Evolutionary conservation across 1,284 basidiomycete species (phyloP).

Genomic region (Puccinia horiana): DNA sequence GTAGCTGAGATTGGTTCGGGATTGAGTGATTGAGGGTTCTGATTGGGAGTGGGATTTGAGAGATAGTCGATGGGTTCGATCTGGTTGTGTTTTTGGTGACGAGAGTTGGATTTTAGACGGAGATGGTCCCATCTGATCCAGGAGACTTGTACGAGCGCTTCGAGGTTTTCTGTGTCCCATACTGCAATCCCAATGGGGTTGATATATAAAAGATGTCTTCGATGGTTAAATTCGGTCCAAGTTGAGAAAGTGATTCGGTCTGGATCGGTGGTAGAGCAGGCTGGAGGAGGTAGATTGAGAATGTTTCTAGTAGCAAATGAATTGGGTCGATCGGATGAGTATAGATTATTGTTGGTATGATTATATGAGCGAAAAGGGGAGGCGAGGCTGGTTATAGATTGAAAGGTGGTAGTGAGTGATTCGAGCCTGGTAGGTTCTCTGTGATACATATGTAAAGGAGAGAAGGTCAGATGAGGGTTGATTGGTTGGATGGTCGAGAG

Average conservation of each 20-base stretch:
- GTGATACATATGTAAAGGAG: neutral
- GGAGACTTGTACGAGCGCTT: slow-evolving; percentile 16
- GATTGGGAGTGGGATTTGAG: neutral
- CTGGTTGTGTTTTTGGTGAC: neutral
- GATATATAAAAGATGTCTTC: slow-evolving; percentile 2
- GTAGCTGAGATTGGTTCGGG: slow-evolving; percentile 39
- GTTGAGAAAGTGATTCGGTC: slow-evolving; percentile 22
- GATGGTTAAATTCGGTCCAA: slow-evolving; percentile 33
- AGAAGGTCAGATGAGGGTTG: neutral
- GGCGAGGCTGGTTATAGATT: slow-evolving; percentile 10
- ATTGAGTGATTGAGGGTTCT: neutral
- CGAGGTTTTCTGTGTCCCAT: slow-evolving; percentile 45
- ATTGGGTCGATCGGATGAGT: neutral
- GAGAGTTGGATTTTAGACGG: neutral
- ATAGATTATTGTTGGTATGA: neutral
- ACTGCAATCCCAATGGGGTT: slow-evolving; percentile 13
- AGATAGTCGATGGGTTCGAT: neutral
- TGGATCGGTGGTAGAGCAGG: neutral
- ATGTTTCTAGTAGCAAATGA: neutral
- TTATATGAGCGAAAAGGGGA: slow-evolving; percentile 26
- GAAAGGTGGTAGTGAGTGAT: slow-evolving; percentile 43
- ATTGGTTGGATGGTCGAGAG: neutral
- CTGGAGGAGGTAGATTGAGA: neutral
- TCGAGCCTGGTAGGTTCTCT: slow-evolving; percentile 37
- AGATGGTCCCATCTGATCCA: slow-evolving; percentile 30